Evolutionary conservation across 2,329 filamentous ascomycete genomes (phyloP), one percentile per base, ranked within the genome.

Genomic region (Fusarium ambrosium): DNA sequence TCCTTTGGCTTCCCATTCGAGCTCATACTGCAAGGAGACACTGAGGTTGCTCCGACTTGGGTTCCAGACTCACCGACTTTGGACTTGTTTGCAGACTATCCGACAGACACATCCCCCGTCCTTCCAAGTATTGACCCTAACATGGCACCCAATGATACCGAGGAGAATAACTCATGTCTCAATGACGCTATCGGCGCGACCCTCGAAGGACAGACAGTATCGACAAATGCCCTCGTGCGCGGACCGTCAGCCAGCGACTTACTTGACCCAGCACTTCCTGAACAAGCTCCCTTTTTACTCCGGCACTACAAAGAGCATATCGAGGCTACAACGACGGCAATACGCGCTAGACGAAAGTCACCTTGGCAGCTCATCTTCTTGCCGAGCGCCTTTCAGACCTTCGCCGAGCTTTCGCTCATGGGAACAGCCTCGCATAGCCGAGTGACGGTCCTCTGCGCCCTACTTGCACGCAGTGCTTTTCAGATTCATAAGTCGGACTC

Each of bases 291-390:
- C 3, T 58, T 27, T 6, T 20, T 58, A 4, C 53, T 58, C 20
- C 53, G 53, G 18, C 34, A 58, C 53, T 58, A 58, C 53, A 58
- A 58, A 32, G 24, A 36, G 9, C 34, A 36, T 29, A 37, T 58
- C 10, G 53, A 58, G 29, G 20, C 22, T 20, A 16, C 53, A 13
- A 37, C 53, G 20, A 58, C 18, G 2, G 32, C 29, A 4, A n/a
- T 58, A 18, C 11, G 34, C 6, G 53, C 53, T 11, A 58, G 16
- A 32, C 11, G 53, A 18, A 20, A 58, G 34, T 58, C 53, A 13
- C 53, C 53, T n/a, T 58, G 53, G 53, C 29, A 58, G 14, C n/a
- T 58, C 14, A n/a, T 58, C n/a, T 58, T 58, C 53, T 6, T 37
- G 20, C 53, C 53, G 6, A 14, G 53, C 18, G 53, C 53, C 53